These are phyloP conservation scores for Strigomonas culicis DNA, from an alignment of 208 protist species.

Conservation along the genomic window DNA sequence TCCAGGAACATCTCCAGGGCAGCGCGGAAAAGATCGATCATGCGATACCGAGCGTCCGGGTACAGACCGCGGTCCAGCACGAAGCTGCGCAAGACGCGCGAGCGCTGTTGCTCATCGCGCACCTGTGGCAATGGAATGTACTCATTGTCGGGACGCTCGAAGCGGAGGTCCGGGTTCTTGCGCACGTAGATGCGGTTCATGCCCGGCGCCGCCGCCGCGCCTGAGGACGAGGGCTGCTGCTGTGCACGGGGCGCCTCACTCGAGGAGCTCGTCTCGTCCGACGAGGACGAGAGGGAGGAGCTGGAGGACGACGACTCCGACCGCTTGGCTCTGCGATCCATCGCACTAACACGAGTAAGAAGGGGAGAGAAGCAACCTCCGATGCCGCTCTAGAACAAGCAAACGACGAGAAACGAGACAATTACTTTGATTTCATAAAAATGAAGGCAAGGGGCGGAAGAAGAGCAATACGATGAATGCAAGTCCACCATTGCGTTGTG, in stretches of 20 bases:
- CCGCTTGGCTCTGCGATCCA: not conserved
- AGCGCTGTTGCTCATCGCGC: constrained; percentile 22
- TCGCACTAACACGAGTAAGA: not conserved
- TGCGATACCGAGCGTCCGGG: constrained; percentile 62
- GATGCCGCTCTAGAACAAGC: no score
- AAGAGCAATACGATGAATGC: no score
- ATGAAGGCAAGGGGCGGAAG: no score
- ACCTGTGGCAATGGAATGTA: constrained; percentile 54
- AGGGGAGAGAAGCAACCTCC: constrained; percentile 1
- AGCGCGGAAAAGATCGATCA: constrained; percentile 72
- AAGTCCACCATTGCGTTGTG: no score
- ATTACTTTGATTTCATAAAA: no score
- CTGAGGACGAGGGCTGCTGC: not conserved
- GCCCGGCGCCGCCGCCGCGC: constrained; percentile 1
- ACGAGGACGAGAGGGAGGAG: constrained; percentile 3
- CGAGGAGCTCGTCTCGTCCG: not conserved
- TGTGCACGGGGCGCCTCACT: not conserved
- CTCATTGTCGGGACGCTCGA: constrained; percentile 63
- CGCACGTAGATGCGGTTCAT: constrained; percentile 19
- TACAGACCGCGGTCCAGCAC: constrained; percentile 46
- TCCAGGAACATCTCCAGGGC: constrained; percentile 79
- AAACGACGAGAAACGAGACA: not conserved
- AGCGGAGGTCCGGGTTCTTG: constrained; percentile 64
- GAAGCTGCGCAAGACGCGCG: constrained; percentile 29
- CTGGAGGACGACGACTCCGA: constrained; percentile 4